Evolutionary conservation across 2,329 filamentous ascomycete genomes (phyloP), one percentile per base, ranked within the genome.

Genomic region (Geosmithia putterillii): DNA sequence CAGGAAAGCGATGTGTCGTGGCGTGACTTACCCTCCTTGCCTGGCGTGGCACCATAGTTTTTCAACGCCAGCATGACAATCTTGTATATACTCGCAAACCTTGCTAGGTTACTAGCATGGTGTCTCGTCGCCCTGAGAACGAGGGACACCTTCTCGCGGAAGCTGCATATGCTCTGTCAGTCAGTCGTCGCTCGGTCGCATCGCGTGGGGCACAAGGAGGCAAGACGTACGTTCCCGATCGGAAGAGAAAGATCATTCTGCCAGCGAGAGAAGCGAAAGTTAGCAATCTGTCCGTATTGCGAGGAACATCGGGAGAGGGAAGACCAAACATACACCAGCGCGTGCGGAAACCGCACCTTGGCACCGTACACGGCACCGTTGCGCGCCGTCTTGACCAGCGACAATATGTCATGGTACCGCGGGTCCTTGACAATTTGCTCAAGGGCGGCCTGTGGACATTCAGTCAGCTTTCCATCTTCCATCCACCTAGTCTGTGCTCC

Each of bases 291-390:
- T 34, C 28, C n/a, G 9, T n/a, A 34, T 9, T 9, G n/a, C 28
- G 28, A 9, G 28, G n/a, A 34, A 38, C 4, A 38, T 12, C n/a
- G 36, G 3, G 28, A 32, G 28, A 32, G 28, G 10, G 36, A 38
- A 9, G n/a, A 38, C 14, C 17, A 14, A 15, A 44, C 69, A 49
- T 64, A 74, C 70, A 98, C 92, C 52, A 98, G 75, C 47, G 92
- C 92, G 68, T 98, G 92, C 50, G 92, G 92, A 68, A 98, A 96
- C 50, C 92, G 89, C 63, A 98, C 87, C 76, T 96, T 96, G 55
- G 86, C 80, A 47, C 92, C 92, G 66, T 98, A 98, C 49, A 98
- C 87, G 51, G 89, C 81, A 62, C 92, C 92, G 79, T 96, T 98
- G 65, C 92, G 87, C 52, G 92, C 84, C 55, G 81, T 87, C 74